A percentile compares a stretch with the other conserved stretches of the same genome.
Conservation (phyloP, 1,284 basidiomycete species). For the Apiotrichum akiyoshidainum region DNA sequence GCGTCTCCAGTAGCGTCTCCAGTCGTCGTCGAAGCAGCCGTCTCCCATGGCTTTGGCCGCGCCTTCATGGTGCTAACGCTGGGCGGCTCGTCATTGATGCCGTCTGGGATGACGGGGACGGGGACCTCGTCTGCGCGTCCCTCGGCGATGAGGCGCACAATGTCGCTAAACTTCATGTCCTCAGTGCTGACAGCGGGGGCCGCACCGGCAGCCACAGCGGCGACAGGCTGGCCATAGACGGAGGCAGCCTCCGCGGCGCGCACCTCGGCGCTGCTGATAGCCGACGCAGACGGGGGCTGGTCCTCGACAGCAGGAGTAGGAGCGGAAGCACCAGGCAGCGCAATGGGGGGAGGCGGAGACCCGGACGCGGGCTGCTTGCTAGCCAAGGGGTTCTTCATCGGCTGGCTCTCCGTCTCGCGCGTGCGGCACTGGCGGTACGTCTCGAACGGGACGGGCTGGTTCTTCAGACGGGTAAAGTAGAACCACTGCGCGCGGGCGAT, state of each 20-base stretch:
- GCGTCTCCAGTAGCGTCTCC: background rate
- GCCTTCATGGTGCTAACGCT: conserved; percentile 12
- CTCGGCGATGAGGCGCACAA: conserved; percentile 31
- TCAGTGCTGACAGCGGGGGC: background rate
- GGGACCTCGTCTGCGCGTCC: conserved; percentile 35
- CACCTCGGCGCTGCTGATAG: conserved; percentile 1
- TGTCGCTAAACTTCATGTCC: conserved; percentile 16
- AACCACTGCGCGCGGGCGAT: conserved; percentile 46
- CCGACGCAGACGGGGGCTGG: background rate
- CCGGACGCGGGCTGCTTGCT: background rate
- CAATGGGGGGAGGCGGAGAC: too few species aligned
- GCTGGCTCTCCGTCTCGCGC: conserved; percentile 17
- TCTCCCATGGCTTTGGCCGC: conserved; percentile 28
- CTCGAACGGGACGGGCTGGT: conserved; percentile 15
- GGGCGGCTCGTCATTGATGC: conserved; percentile 27
- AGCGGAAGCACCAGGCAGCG: background rate
- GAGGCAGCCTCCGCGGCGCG: conserved; percentile 8
- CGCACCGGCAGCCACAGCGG: background rate
- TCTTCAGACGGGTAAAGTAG: conserved; percentile 31
- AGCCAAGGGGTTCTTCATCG: conserved; percentile 11
- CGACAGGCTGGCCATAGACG: conserved; percentile 9
- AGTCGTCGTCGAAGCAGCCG: background rate
- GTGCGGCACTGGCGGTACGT: conserved; percentile 12
- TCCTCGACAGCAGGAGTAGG: background rate
- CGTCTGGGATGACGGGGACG: conserved; percentile 30